Evolutionary conservation across 768 basidiomycete genomes (phyloP).

Genomic region (Fomitopsis pulvina): DNA sequence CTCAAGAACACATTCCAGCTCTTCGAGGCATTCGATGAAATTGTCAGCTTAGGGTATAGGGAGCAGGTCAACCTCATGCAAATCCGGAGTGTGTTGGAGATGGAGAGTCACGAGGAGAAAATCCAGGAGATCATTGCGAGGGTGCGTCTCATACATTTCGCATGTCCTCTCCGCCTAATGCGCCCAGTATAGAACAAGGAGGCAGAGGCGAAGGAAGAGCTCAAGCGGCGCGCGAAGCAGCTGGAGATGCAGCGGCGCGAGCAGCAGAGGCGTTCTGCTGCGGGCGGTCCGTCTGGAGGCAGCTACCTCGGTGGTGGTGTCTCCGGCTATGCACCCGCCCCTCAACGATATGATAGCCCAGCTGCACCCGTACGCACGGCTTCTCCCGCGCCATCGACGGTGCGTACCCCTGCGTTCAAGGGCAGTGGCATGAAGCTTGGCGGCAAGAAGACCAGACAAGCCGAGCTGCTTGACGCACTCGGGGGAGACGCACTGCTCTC

Average conservation of each 20-base stretch:
- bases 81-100: conserved; percentile 72
- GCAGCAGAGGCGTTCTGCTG: conserved; percentile 72
- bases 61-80: conserved; percentile 77
- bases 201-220: conserved; percentile 97
- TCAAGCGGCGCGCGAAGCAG: conserved; percentile 95
- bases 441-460: conserved; percentile 84
- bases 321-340: conserved; percentile 64
- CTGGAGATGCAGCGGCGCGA: conserved; percentile 97
- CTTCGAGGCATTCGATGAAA: conserved; percentile 93
- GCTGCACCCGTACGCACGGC: conserved; percentile 37
- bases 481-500: conserved; percentile 67
- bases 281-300: conserved; percentile 41
- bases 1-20: conserved; percentile 88
- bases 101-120: conserved; percentile 90
- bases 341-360: conserved; percentile 63
- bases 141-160: conserved; percentile 37
- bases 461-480: conserved; percentile 81
- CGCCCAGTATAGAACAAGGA: conserved; percentile 76
- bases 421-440: conserved; percentile 95
- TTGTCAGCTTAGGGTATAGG: conserved; percentile 83
- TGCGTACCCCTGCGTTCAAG: conserved; percentile 84
- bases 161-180: neutral
- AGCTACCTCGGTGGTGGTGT: conserved; percentile 62
- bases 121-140: conserved; percentile 98
- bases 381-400: conserved; percentile 40